phyloP scores from a whole-genome alignment of 257 asterid genomes.

The Thymus mandschuricus region DNA sequence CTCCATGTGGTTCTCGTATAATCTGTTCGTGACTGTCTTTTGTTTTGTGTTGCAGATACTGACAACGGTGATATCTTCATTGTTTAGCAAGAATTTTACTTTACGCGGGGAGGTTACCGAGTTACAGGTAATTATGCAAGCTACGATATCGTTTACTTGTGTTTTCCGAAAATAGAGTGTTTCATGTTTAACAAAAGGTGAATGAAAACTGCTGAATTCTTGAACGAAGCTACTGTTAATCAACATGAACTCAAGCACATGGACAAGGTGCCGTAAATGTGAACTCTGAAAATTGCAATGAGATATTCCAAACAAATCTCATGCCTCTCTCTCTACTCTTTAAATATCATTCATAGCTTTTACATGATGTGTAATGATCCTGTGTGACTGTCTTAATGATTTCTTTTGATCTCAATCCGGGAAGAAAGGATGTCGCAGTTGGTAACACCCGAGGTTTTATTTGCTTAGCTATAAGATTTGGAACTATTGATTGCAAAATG shows the following conservation, averaged over 20 bases:
- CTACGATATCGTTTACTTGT: not conserved
- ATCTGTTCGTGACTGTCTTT: not conserved
- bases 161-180: not conserved
- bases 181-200: conserved; percentile 15
- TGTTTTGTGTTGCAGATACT: conserved; percentile 58
- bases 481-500: not conserved
- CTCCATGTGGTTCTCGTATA: not conserved
- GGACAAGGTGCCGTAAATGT: not conserved
- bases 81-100: conserved; percentile 54
- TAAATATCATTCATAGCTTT: not conserved
- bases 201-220: not conserved
- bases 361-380: conserved; percentile 8
- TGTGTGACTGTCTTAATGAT: not conserved
- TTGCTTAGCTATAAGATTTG: conserved; percentile 17
- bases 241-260: not conserved
- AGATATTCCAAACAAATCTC: not conserved
- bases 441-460: not conserved
- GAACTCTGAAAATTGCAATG: not conserved
- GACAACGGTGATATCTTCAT: conserved; percentile 46
- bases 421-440: not conserved
- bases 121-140: conserved; percentile 59
- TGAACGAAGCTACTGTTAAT: not conserved
- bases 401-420: not conserved
- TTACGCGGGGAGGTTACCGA: conserved; percentile 52
- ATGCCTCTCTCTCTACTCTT: not conserved